Conservation (phyloP, 441 rosid genomes). For the Populus hybrid region DNA sequence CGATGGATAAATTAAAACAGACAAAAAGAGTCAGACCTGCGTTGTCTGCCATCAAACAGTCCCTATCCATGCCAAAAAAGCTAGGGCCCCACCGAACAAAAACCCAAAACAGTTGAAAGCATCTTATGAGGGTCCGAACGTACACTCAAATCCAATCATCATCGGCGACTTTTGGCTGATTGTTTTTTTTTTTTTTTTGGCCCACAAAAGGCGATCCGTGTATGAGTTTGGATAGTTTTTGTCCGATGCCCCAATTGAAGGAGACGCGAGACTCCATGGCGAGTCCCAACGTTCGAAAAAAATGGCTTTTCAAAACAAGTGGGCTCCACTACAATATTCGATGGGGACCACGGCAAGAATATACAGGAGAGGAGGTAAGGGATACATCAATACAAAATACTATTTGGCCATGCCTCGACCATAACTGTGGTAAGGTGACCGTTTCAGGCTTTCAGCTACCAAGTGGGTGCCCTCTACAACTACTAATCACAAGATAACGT, state of each 20-base stretch:
- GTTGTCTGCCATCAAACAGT: background rate
- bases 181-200: background rate
- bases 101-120: background rate
- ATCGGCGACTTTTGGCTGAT: background rate
- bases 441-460: constrained; percentile 2
- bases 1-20: background rate
- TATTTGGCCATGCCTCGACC: constrained; percentile 38
- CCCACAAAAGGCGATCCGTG: background rate
- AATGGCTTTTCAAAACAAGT: background rate
- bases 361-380: background rate
- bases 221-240: constrained; percentile 14
- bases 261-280: background rate
- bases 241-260: constrained; percentile 15
- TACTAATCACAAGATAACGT: background rate
- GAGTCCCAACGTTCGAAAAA: constrained; percentile 48
- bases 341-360: background rate
- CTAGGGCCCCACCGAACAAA: background rate
- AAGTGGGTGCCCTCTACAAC: background rate
- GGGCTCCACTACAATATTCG: constrained; percentile 16
- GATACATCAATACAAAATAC: constrained; percentile 17
- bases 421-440: constrained; percentile 23
- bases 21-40: background rate
- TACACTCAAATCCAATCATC: constrained; percentile 18
- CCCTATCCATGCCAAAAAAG: too few relatives aligned
- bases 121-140: constrained; percentile 1